Evolutionary conservation across 768 basidiomycete species (phyloP), one percentile per base, ranked within the genome.

Genomic region (Hericium rajendrae): DNA sequence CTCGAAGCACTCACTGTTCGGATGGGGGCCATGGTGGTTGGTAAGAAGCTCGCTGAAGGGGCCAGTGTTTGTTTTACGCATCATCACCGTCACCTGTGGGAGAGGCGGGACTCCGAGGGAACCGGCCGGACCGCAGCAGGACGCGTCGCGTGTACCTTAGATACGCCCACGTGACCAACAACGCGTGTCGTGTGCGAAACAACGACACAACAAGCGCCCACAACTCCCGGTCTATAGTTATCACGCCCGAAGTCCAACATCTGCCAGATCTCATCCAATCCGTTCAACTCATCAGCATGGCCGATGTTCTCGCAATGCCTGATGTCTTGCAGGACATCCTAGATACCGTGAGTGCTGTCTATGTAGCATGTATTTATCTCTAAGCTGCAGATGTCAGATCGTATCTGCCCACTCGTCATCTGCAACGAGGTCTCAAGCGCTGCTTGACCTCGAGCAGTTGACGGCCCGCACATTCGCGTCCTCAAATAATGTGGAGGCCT

Each of bases 321-420:
- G 70, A 72, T 46, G 71, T 71, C 51, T 68, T 90, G 22, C 80
- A 83, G 63, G 76, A 82, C 56, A 77, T 84, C 32, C 72, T 91
- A 49, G 88, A 90, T 66, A 82, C 85, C 61, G 89, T 89, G 69
- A 59, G 82, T 51, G 49, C 13, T 37, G 49, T 26, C 49, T 51
- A 24, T 26, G 49, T 51, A 16, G 28, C 13, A 6, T 8, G 49
- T 10, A 38, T 41, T 18, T 11, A 38, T 50, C 18, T 18, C 57
- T 58, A 28, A 58, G 16, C 20, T 38, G 18, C 12, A 26, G 24
- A 46, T 46, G 9, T 22, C 40, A 91, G 90, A 74, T 92, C 53
- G 71, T 72, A 4, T 91, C 89, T 0, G 75, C 79, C 11, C 78
- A 82, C 20, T 77, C 81, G 20, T 81, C 84, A 3, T 66, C 69